Conservation (phyloP, 1,284 basidiomycete genomes). For the Pholiota adiposa region DNA sequence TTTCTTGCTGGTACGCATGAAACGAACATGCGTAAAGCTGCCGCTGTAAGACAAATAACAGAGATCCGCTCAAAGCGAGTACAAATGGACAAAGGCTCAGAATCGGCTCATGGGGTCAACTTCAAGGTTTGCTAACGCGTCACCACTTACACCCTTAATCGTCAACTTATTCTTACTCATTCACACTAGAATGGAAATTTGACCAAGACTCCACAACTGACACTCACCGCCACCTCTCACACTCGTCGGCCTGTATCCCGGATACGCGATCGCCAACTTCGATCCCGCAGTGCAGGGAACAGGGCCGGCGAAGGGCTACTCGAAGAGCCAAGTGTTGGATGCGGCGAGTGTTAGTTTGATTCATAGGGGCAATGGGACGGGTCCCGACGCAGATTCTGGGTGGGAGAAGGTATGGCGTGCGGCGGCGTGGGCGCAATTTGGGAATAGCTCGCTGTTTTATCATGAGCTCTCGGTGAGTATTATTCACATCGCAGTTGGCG, state of each 20-base stretch:
- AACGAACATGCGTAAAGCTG: not conserved
- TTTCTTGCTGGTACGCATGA: constrained; percentile 59
- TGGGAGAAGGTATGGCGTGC: constrained; percentile 83
- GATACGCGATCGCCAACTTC: constrained; percentile 68
- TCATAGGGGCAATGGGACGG: constrained; percentile 74
- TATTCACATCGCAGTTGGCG: not conserved
- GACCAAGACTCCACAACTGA: constrained; percentile 68
- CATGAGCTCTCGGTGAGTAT: constrained; percentile 60
- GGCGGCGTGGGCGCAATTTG: constrained; percentile 73
- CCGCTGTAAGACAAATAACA: constrained; percentile 28
- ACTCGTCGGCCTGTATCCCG: constrained; percentile 77
- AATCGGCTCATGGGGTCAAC: constrained; percentile 74
- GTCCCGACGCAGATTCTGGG: constrained; percentile 71
- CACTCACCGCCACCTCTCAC: constrained; percentile 76
- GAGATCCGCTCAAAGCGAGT: constrained; percentile 60
- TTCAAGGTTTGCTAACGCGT: constrained; percentile 58
- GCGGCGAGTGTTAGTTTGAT: constrained; percentile 62
- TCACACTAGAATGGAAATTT: constrained; percentile 72
- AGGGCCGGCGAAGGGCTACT: constrained; percentile 45
- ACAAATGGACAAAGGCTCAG: constrained; percentile 76
- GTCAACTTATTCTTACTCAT: too few species aligned
- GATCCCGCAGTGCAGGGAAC: constrained; percentile 48
- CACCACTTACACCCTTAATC: too few species aligned
- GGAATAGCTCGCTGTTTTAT: constrained; percentile 63
- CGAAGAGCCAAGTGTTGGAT: constrained; percentile 53